Evolutionary conservation across 164 flowering plant species (phyloP).

Genomic region (Aristolochia fimbriata): DNA sequence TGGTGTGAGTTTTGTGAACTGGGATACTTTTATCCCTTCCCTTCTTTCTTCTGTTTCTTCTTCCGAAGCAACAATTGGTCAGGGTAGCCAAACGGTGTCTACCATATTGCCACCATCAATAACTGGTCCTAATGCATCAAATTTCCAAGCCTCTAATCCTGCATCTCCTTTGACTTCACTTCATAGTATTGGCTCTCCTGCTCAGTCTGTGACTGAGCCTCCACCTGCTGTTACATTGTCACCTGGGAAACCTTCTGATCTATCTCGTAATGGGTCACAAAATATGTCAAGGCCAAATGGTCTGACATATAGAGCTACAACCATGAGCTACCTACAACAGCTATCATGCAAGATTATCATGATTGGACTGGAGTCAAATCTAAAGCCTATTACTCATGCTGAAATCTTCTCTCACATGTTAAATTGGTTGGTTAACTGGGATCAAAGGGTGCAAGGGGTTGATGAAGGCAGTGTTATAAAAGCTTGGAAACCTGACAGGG

Average conservation of each 20-base stretch:
- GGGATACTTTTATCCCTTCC: conserved; percentile 87
- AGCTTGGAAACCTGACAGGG: conserved; percentile 61
- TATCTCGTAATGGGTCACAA: conserved; percentile 30
- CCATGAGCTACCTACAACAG: conserved; percentile 73
- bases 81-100: conserved; percentile 51
- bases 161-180: conserved; percentile 71
- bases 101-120: conserved; percentile 39
- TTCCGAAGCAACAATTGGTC: conserved; percentile 57
- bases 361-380: conserved; percentile 53
- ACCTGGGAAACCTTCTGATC: conserved; percentile 60
- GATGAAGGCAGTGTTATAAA: conserved; percentile 50
- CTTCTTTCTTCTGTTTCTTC: conserved; percentile 80
- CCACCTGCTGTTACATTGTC: conserved; percentile 40
- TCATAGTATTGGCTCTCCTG: conserved; percentile 87
- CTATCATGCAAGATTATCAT: conserved; percentile 90
- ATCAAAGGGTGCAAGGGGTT: conserved; percentile 46
- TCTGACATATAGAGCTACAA: conserved; percentile 37
- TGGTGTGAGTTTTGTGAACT: conserved; percentile 60
- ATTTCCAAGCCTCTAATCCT: conserved; percentile 64
- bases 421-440: conserved; percentile 92
- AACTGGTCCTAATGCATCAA: conserved; percentile 33
- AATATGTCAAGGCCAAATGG: conserved; percentile 22
- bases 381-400: conserved; percentile 86
- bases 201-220: conserved; percentile 54
- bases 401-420: conserved; percentile 72